Evolutionary conservation across 768 basidiomycete species (phyloP).

Genomic region (Porphyrellus cyaneotinctus): DNA sequence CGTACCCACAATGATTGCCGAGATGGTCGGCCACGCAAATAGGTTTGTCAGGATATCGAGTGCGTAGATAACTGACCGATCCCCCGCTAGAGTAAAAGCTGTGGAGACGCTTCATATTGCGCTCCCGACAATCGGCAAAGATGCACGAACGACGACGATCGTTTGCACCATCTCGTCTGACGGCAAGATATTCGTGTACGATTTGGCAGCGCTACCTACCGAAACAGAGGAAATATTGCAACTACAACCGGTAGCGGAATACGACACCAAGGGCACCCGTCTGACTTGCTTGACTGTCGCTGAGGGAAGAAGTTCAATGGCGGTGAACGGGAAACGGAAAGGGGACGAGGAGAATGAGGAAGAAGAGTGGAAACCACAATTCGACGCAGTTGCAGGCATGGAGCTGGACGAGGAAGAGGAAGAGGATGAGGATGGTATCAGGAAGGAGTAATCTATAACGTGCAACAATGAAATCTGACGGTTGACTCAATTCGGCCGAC

Average conservation of each 20-base stretch:
- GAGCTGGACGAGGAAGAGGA: conserved; percentile 18
- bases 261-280: conserved; percentile 83
- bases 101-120: conserved; percentile 63
- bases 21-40: conserved; percentile 78
- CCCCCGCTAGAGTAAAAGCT: conserved; percentile 65
- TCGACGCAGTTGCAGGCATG: conserved; percentile 3
- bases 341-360: conserved; percentile 31
- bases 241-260: conserved; percentile 56
- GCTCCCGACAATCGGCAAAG: conserved; percentile 38
- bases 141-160: conserved; percentile 42
- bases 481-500: too few species aligned
- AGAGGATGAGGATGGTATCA: neutral
- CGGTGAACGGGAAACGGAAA: conserved; percentile 35
- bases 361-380: conserved; percentile 25
- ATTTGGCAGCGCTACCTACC: conserved; percentile 51
- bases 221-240: conserved; percentile 24
- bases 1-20: conserved; percentile 58
- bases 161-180: conserved; percentile 85
- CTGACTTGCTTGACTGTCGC: conserved; percentile 71
- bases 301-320: conserved; percentile 38
- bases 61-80: neutral
- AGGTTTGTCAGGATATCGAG: conserved; percentile 46
- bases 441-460: too few species aligned
- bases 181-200: conserved; percentile 76
- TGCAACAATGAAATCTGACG: too few species aligned